Evolutionary conservation across 1,284 basidiomycete genomes (phyloP).

Genomic region (Mixia osmundae): DNA sequence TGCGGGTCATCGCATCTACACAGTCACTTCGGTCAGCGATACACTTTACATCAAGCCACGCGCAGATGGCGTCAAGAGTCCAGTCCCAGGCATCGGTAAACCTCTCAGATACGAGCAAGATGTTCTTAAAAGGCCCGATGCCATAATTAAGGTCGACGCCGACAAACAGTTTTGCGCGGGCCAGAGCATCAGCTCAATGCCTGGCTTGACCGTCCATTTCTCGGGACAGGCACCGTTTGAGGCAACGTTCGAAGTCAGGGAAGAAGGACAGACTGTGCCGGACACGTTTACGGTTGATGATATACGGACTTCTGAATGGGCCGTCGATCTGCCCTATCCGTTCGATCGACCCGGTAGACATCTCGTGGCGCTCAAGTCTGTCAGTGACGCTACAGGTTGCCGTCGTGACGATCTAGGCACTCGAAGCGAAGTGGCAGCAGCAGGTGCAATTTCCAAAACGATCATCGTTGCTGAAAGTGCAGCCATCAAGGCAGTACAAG

Average conservation of each 20-base stretch:
- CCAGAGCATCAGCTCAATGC: conserved; percentile 28
- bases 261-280: conserved; percentile 39
- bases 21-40: conserved; percentile 32
- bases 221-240: conserved; percentile 74
- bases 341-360: conserved; percentile 60
- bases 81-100: too few species aligned
- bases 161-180: too few species aligned
- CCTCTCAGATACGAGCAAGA: too few species aligned
- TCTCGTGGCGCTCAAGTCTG: conserved; percentile 45
- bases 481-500: conserved; percentile 60
- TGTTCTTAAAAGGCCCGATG: too few species aligned
- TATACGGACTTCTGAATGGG: conserved; percentile 40
- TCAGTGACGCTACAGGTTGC: conserved; percentile 56
- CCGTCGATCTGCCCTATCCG: conserved; percentile 44
- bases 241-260: conserved; percentile 48
- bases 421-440: conserved; percentile 26
- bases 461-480: conserved; percentile 84
- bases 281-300: conserved; percentile 33
- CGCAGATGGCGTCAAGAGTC: too few species aligned
- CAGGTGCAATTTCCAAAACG: neutral
- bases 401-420: too few species aligned
- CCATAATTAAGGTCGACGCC: too few species aligned
- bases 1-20: conserved; percentile 29
- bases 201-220: conserved; percentile 33
- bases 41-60: conserved; percentile 30